Evolutionary conservation across 192 early-diverging fungal species (phyloP), one percentile per base, ranked within the genome.

Genomic region (Linnemannia elongata): DNA sequence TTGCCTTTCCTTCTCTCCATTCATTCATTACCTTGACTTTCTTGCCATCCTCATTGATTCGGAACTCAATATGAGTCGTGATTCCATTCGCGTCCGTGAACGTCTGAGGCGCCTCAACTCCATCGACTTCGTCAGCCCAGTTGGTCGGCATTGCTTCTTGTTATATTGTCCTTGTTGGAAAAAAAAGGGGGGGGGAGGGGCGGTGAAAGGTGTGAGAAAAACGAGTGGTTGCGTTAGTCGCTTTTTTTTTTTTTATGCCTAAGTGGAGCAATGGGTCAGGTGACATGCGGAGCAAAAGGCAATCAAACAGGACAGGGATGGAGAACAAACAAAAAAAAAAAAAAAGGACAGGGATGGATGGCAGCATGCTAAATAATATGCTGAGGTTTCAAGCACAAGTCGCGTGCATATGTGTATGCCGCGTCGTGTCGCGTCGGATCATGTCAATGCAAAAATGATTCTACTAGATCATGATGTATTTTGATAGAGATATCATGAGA

Each of bases 21-120:
- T 15, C 6, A 38, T 36, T 24, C 22, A 7, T 42, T 90, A 93
- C 93, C 89, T 96, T 97, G 45, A 98, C 96, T 88, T 94, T 96
- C 85, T 97, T 95, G 81, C 97, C 97, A 71, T 96, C 95, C 35
- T 96, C 97, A 76, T 97, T 98, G 36, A 89, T 87, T 76, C 90
- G 90, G 88, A 94, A 93, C 88, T 96, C 94, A 42, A 95, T 91
- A 66, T 97, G 90, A 2, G 93, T 93, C 82, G 94, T 95, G 76
- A 96, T 94, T 24, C 95, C 96, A 77, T 97, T 94, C 45, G 93
- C 92, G 39, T 94, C 93, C 72, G 92, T 90, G 75, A 88, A 90
- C 49, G 89, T 88, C 63, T 89, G 77, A n/a, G 77, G 77, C 27
- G 41, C 69, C 55, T 72, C 74, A 38, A 54, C 49, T 33, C 81